These are phyloP conservation scores for Neoarthrinium moseri DNA, from an alignment of 2,329 filamentous ascomycete species.

Conservation along the genomic window DNA sequence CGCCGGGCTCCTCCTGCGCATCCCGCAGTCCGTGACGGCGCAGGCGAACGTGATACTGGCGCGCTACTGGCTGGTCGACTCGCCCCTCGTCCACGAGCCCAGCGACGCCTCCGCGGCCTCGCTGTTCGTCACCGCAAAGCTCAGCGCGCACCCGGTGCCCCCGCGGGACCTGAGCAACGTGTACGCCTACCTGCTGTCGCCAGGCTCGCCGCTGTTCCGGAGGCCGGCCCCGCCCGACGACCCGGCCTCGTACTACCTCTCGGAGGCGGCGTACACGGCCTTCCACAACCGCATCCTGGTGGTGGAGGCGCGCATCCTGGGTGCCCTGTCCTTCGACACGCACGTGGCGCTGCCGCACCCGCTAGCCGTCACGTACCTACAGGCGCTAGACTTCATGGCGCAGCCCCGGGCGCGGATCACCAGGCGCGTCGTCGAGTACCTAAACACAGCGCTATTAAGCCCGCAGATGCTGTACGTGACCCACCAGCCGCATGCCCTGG, in stretches of 20 bases:
- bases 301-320: conserved; percentile 77
- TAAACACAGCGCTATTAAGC: conserved; percentile 84
- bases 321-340: conserved; percentile 75
- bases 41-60: conserved; percentile 81
- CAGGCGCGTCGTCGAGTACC: conserved; percentile 66
- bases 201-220: conserved; percentile 54
- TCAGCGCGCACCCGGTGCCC: conserved; percentile 73
- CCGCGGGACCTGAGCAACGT: conserved; percentile 81
- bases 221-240: conserved; percentile 33
- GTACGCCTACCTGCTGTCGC: conserved; percentile 75
- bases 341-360: conserved; percentile 84
- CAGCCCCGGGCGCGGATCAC: conserved; percentile 53
- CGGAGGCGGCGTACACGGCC: conserved; percentile 69
- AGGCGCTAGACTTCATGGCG: conserved; percentile 73
- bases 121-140: conserved; percentile 79
- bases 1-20: conserved; percentile 75
- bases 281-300: conserved; percentile 64
- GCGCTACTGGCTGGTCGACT: conserved; percentile 71
- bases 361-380: conserved; percentile 87
- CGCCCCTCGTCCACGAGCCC: conserved; percentile 57
- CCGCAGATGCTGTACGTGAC: conserved; percentile 90
- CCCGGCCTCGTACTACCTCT: conserved; percentile 63
- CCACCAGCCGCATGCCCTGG: conserved; percentile 82
- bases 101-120: conserved; percentile 76
- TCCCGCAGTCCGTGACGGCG: conserved; percentile 83